Evolutionary conservation across 305 asterid species (phyloP).

Genomic region (Fraxinus albicans): DNA sequence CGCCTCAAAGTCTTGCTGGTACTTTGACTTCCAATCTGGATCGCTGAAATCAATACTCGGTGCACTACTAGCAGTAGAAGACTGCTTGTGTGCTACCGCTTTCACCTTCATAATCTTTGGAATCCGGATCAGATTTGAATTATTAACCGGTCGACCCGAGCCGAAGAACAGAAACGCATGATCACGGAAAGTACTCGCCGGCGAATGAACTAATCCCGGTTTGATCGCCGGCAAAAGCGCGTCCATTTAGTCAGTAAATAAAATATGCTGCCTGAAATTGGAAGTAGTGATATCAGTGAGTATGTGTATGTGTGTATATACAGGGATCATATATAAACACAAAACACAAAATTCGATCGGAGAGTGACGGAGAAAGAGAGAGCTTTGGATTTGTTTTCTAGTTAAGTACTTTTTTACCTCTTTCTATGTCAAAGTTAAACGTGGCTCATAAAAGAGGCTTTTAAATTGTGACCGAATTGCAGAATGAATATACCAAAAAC

Average conservation of each 20-base stretch:
- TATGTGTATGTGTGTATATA: not conserved
- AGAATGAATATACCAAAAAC: not conserved
- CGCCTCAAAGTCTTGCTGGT: conserved; percentile 59
- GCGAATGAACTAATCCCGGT: conserved; percentile 32
- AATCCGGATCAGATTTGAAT: not conserved
- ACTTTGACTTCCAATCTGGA: conserved; percentile 69
- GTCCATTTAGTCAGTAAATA: conserved; percentile 34
- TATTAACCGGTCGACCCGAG: conserved; percentile 1
- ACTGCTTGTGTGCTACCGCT: conserved; percentile 20
- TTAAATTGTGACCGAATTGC: not conserved
- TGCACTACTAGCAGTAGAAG: conserved; percentile 11
- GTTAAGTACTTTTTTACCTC: conserved; percentile 1
- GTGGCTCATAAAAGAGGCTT: not conserved
- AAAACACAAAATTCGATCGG: conserved; percentile 24
- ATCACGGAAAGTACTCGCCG: conserved; percentile 21
- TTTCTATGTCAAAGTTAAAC: not conserved
- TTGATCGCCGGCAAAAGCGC: conserved; percentile 57
- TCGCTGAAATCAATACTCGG: conserved; percentile 50
- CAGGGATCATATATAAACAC: not conserved
- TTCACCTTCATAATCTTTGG: conserved; percentile 27
- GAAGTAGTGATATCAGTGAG: not conserved
- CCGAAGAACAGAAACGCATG: conserved; percentile 18
- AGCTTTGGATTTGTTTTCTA: conserved; percentile 25
- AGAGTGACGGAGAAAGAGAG: conserved; percentile 57
- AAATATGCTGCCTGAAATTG: not conserved